Conservation (phyloP, 2,329 filamentous ascomycete genomes). For the Cladophialophora chaetospira region DNA sequence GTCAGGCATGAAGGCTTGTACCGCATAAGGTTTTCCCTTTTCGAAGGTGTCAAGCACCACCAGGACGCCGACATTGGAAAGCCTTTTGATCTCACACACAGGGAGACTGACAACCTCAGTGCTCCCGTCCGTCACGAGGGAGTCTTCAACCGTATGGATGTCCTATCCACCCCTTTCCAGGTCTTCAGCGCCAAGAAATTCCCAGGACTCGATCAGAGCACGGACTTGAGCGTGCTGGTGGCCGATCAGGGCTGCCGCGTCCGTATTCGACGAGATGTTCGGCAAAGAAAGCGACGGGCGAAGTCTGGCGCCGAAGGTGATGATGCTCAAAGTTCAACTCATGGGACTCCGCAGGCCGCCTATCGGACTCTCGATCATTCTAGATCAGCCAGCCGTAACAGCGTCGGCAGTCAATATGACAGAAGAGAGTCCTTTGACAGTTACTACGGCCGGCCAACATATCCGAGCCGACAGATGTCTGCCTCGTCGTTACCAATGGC, state of each 20-base stretch:
- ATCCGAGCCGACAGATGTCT: constrained; percentile 19
- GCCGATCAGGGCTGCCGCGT: constrained; percentile 97
- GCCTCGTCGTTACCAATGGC: constrained; percentile 17
- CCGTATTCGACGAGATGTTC: constrained; percentile 88
- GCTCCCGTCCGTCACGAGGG: constrained; percentile 52
- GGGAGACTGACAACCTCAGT: constrained; percentile 43
- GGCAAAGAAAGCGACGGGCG: constrained; percentile 73
- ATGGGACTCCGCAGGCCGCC: constrained; percentile 18
- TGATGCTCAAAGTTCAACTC: constrained; percentile 25
- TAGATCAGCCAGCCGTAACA: constrained; percentile 28
- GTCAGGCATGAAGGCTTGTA: constrained; percentile 95
- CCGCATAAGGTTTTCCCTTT: constrained; percentile 86
- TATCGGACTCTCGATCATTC: constrained; percentile 23
- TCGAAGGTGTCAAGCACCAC: constrained; percentile 86
- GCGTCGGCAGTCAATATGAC: constrained; percentile 24
- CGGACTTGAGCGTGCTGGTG: constrained; percentile 81
- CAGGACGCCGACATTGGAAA: constrained; percentile 70
- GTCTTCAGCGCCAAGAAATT: constrained; percentile 99
- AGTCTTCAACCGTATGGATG: constrained; percentile 84
- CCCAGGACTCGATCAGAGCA: constrained; percentile 88
- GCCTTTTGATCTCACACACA: constrained; percentile 38
- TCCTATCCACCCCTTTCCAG: constrained; percentile 82
- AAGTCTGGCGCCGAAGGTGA: constrained; percentile 23
- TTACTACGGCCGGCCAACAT: constrained; percentile 14
- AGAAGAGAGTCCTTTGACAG: constrained; percentile 28